Percentiles rank a stretch among this genome's conserved stretches.
phyloP scores from a whole-genome alignment of 2,329 filamentous ascomycete genomes.

The Colletotrichum gloeosporioides region DNA sequence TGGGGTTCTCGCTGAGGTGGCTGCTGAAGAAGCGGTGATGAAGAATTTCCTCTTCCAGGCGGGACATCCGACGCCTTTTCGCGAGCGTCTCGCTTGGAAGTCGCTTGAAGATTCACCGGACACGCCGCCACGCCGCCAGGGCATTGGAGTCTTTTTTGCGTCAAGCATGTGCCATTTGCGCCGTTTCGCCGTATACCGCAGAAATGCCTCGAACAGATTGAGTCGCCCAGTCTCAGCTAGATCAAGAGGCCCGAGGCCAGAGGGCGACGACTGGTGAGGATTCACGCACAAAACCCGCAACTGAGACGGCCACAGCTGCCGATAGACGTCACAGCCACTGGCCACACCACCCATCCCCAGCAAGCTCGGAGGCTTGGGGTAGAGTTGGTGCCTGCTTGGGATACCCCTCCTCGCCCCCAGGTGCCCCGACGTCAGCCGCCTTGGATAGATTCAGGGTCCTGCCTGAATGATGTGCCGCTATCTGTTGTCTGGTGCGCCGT shows the following conservation, averaged over 20 bases:
- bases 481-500: background rate
- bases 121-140: background rate
- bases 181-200: background rate
- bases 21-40: conserved; percentile 11
- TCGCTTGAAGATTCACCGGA: background rate
- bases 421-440: conserved; percentile 1
- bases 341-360: background rate
- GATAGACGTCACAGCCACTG: conserved; percentile 15
- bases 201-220: conserved; percentile 3
- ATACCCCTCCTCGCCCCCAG: conserved; percentile 8
- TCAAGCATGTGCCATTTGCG: background rate
- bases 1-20: background rate
- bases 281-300: conserved; percentile 18
- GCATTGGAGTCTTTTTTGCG: background rate
- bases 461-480: background rate
- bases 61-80: background rate
- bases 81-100: background rate
- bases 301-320: conserved; percentile 2
- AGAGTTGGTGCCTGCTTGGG: background rate
- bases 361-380: background rate
- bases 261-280: conserved; percentile 2
- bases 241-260: background rate
- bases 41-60: background rate
- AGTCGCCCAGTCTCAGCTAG: background rate
- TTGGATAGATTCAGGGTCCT: conserved; percentile 14